Percentiles rank a stretch among this genome's conserved stretches.
These are phyloP conservation scores for Colletotrichum incanum DNA, from an alignment of 2,329 filamentous ascomycete species.

Conservation along the genomic window DNA sequence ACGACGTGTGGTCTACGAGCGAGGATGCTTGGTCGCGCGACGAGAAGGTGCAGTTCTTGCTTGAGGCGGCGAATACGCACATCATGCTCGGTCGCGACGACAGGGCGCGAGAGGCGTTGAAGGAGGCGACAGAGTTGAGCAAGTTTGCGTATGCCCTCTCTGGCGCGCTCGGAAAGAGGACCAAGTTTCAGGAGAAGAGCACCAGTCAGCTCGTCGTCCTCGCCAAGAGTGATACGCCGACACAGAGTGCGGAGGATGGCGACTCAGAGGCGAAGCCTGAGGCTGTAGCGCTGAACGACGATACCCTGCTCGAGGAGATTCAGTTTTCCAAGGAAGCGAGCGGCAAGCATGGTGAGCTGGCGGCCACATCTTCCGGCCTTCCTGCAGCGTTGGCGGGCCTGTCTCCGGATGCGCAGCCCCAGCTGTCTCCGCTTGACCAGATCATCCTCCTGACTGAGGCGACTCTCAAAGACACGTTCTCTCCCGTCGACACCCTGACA, in stretches of 20 bases:
- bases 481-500: conserved; percentile 87
- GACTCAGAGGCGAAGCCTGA: conserved; percentile 66
- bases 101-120: conserved; percentile 80
- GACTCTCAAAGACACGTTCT: conserved; percentile 89
- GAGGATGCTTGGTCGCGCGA: conserved; percentile 59
- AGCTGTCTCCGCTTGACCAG: conserved; percentile 87
- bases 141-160: conserved; percentile 87
- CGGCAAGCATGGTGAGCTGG: conserved; percentile 54
- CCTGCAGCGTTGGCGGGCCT: conserved; percentile 75
- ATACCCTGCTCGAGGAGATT: conserved; percentile 91
- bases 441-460: conserved; percentile 90
- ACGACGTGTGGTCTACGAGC: conserved; percentile 56
- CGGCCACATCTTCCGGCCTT: conserved; percentile 60
- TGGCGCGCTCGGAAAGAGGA: conserved; percentile 88
- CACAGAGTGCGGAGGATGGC: conserved; percentile 43
- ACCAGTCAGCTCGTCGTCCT: conserved; percentile 93
- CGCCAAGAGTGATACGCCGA: conserved; percentile 75
- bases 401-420: conserved; percentile 85
- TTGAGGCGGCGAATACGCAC: conserved; percentile 88
- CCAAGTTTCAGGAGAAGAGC: conserved; percentile 83
- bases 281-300: conserved; percentile 87
- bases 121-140: conserved; percentile 76
- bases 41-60: conserved; percentile 78
- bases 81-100: conserved; percentile 87
- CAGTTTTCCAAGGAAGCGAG: conserved; percentile 72